phyloP scores from a whole-genome alignment of 2,329 filamentous ascomycete species.

The Colletotrichum tofieldiae region DNA sequence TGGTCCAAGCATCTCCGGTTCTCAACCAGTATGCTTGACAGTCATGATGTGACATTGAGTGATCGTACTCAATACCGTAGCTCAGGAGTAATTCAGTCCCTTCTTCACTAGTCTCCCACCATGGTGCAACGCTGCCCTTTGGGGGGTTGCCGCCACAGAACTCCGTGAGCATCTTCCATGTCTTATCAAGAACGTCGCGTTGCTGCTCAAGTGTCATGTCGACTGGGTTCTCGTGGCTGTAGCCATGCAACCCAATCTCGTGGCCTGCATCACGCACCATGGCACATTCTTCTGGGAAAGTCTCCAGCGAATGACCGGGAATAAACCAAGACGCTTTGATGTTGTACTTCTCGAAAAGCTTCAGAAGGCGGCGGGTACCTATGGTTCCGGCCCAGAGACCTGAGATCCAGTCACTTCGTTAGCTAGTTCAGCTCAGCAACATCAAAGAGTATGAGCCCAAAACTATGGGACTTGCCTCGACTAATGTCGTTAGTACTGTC shows the following conservation, averaged over 20 bases:
- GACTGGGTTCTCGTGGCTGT: constrained; percentile 81
- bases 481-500: constrained; percentile 82
- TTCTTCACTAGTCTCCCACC: constrained; percentile 80
- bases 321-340: constrained; percentile 76
- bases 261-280: constrained; percentile 62
- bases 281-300: constrained; percentile 62
- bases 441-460: not conserved
- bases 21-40: constrained; percentile 76
- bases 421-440: constrained; percentile 7
- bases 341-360: constrained; percentile 80
- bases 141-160: constrained; percentile 78
- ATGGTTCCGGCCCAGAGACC: constrained; percentile 78
- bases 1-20: constrained; percentile 76
- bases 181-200: constrained; percentile 82
- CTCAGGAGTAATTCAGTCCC: constrained; percentile 76
- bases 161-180: constrained; percentile 78
- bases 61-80: constrained; percentile 80
- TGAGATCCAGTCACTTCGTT: constrained; percentile 45
- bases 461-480: constrained; percentile 63
- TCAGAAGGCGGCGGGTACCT: constrained; percentile 76
- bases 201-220: constrained; percentile 84
- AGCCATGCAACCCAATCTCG: constrained; percentile 74
- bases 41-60: constrained; percentile 77
- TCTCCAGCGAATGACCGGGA: constrained; percentile 64
- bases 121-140: constrained; percentile 80